Percentiles rank a stretch among this genome's conserved stretches.
phyloP scores from a whole-genome alignment of 768 basidiomycete species.

The Tephrocybe sp. region DNA sequence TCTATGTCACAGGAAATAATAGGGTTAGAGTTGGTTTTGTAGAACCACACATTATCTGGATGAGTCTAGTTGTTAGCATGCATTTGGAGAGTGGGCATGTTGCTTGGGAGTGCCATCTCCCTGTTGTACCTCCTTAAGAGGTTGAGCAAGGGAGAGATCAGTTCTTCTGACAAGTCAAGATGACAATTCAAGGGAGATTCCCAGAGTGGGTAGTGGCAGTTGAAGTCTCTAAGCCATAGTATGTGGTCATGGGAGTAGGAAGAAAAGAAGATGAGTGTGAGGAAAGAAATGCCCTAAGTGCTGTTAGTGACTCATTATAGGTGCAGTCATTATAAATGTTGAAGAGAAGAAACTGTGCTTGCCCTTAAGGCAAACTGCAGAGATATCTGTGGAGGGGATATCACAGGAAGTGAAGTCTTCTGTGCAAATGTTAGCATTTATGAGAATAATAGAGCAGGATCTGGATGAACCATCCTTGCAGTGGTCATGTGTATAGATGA shows the following conservation, averaged over 20 bases:
- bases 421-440: no score
- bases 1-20: constrained; percentile 1
- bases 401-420: no score
- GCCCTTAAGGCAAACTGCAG: no score
- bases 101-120: neutral
- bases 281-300: neutral
- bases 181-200: neutral
- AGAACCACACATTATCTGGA: constrained; percentile 7
- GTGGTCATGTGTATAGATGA: no score
- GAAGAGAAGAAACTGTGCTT: neutral
- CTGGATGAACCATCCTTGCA: no score
- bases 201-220: constrained; percentile 11
- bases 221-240: constrained; percentile 4
- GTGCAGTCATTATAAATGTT: constrained; percentile 13
- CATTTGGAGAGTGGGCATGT: neutral
- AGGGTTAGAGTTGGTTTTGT: neutral
- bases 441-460: no score
- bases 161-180: neutral
- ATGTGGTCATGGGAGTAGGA: neutral
- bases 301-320: neutral
- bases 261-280: neutral
- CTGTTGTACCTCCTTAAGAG: neutral
- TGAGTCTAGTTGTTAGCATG: neutral
- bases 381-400: no score
- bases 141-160: neutral